Evolutionary conservation across 768 basidiomycete genomes (phyloP).

Genomic region (Boletus subcaerulescens): DNA sequence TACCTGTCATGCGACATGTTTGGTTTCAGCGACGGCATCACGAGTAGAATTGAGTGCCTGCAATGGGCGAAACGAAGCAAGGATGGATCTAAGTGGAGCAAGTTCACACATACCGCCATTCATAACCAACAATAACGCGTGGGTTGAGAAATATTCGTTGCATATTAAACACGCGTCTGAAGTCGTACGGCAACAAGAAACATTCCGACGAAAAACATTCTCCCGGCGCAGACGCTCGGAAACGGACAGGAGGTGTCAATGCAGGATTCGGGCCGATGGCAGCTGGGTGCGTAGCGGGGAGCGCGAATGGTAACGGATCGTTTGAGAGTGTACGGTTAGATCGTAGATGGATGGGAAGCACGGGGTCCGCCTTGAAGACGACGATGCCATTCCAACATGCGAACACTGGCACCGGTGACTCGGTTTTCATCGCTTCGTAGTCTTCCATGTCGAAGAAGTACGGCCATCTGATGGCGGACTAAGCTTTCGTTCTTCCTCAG

Average conservation of each 20-base stretch:
- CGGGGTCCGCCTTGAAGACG: constrained; percentile 39
- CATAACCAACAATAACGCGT: constrained; percentile 37
- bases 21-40: not conserved
- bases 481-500: not conserved
- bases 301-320: constrained; percentile 21
- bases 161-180: constrained; percentile 38
- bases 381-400: constrained; percentile 47
- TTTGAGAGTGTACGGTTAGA: constrained; percentile 36
- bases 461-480: constrained; percentile 30
- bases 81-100: too few relatives aligned
- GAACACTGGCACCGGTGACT: constrained; percentile 42
- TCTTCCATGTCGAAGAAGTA: constrained; percentile 40
- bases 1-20: constrained; percentile 13
- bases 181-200: constrained; percentile 42
- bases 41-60: not conserved
- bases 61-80: too few relatives aligned
- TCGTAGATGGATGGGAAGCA: constrained; percentile 39
- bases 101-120: constrained; percentile 28
- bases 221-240: constrained; percentile 13
- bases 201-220: constrained; percentile 35
- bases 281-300: constrained; percentile 16
- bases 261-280: constrained; percentile 15
- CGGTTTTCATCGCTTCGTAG: constrained; percentile 34
- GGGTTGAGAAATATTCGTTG: constrained; percentile 38
- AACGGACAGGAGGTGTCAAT: constrained; percentile 14